Evolutionary conservation across 2,329 filamentous ascomycete species (phyloP).

Genomic region (Alternaria brassicicola): DNA sequence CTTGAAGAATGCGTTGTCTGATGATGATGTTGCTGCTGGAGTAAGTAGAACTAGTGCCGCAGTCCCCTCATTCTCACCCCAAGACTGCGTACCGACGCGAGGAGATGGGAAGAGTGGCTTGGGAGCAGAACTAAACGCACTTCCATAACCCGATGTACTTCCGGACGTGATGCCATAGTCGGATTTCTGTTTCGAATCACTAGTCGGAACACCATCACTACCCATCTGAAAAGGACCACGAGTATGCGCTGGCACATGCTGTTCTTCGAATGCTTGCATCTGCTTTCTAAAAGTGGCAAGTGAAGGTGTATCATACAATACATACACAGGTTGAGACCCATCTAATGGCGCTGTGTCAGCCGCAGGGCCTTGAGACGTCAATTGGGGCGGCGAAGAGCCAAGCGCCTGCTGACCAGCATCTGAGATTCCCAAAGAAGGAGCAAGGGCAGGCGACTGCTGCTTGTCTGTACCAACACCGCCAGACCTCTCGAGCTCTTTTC

Average conservation of each 20-base stretch:
- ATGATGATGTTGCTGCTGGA: background rate
- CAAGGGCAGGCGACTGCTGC: background rate
- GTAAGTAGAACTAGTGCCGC: background rate
- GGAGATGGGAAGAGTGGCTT: constrained; percentile 15
- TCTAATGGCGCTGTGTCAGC: background rate
- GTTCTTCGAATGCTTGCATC: background rate
- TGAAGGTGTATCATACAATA: background rate
- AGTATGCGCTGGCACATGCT: background rate
- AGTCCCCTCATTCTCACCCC: background rate
- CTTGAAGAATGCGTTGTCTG: background rate
- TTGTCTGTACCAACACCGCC: background rate
- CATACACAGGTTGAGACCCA: background rate
- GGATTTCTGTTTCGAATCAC: background rate
- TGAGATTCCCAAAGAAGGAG: background rate
- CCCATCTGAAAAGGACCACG: too few species aligned
- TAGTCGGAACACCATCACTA: background rate
- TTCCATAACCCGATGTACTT: background rate
- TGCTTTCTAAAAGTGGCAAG: background rate
- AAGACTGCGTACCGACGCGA: constrained; percentile 5
- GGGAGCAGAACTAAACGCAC: background rate
- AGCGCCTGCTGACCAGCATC: background rate
- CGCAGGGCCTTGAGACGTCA: background rate
- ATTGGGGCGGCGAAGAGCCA: background rate
- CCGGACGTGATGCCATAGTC: background rate
- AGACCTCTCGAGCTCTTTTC: background rate